phyloP scores from a whole-genome alignment of 2,329 filamentous ascomycete genomes.

The Ilyonectria sp. region DNA sequence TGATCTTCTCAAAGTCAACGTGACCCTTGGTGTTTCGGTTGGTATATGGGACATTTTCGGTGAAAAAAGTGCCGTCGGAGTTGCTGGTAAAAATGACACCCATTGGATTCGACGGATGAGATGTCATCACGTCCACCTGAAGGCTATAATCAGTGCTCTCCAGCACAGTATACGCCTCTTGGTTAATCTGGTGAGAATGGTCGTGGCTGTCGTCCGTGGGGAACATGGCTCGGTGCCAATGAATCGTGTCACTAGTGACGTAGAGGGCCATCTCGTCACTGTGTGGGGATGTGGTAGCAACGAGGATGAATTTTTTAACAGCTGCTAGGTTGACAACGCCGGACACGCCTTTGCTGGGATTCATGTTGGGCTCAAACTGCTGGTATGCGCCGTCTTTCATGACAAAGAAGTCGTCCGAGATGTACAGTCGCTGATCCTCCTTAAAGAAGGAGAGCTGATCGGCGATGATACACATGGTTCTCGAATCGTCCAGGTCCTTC shows the following conservation, averaged over 20 bases:
- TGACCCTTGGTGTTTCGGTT: constrained; percentile 83
- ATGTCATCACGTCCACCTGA: constrained; percentile 92
- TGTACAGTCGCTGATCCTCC: constrained; percentile 82
- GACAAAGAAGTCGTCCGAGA: constrained; percentile 88
- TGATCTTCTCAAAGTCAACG: constrained; percentile 96
- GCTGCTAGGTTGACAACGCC: constrained; percentile 87
- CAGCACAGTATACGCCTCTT: constrained; percentile 92
- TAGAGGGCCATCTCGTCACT: constrained; percentile 95
- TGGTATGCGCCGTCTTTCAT: constrained; percentile 63
- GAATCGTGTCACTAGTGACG: constrained; percentile 85
- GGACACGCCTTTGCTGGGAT: constrained; percentile 79
- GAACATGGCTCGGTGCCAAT: constrained; percentile 95
- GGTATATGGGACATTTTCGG: constrained; percentile 90
- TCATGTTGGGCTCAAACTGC: constrained; percentile 83
- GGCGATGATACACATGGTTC: constrained; percentile 85
- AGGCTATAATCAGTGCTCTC: constrained; percentile 99
- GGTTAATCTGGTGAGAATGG: constrained; percentile 78
- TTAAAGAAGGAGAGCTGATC: constrained; percentile 80
- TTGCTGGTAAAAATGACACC: constrained; percentile 96
- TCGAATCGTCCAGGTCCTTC: constrained; percentile 75
- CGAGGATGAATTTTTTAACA: constrained; percentile 90
- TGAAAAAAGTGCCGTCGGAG: constrained; percentile 97
- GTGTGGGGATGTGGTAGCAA: constrained; percentile 82
- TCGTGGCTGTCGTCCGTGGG: constrained; percentile 81
- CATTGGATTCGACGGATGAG: constrained; percentile 77